These are phyloP conservation scores for Stentor roeselii DNA, from an alignment of 73 alveolate genomes.

Conservation along the genomic window DNA sequence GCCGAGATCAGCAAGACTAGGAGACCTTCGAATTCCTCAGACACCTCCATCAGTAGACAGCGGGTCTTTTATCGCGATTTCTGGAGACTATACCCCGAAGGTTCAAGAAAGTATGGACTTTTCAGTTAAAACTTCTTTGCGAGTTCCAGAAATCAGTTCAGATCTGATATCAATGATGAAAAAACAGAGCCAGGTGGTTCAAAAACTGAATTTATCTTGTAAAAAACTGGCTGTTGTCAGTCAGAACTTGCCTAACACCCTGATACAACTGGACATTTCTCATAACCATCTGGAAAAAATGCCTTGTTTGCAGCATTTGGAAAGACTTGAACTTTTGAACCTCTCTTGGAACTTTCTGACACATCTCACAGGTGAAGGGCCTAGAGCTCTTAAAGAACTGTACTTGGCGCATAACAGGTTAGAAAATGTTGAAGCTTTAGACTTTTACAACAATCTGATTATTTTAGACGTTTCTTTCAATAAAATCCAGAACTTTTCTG, in stretches of 20 bases:
- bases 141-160: neutral
- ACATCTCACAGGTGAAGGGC: neutral
- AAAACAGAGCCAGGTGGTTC: neutral
- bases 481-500: neutral
- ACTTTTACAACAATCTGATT: neutral
- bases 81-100: neutral
- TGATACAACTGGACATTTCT: neutral
- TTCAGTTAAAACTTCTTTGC: neutral
- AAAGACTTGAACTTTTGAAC: neutral
- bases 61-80: neutral
- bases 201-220: neutral
- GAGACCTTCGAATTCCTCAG: slow-evolving; percentile 15
- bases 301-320: neutral
- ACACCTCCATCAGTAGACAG: neutral
- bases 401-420: neutral
- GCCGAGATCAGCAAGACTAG: neutral
- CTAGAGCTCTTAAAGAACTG: neutral
- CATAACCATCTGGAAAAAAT: neutral
- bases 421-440: neutral
- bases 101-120: neutral
- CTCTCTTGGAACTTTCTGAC: neutral
- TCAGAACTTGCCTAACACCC: neutral
- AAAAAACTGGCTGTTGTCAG: neutral
- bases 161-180: neutral
- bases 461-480: neutral